These are phyloP conservation scores for Podaxis sp. DNA, from an alignment of 768 basidiomycete genomes.

Conservation along the genomic window DNA sequence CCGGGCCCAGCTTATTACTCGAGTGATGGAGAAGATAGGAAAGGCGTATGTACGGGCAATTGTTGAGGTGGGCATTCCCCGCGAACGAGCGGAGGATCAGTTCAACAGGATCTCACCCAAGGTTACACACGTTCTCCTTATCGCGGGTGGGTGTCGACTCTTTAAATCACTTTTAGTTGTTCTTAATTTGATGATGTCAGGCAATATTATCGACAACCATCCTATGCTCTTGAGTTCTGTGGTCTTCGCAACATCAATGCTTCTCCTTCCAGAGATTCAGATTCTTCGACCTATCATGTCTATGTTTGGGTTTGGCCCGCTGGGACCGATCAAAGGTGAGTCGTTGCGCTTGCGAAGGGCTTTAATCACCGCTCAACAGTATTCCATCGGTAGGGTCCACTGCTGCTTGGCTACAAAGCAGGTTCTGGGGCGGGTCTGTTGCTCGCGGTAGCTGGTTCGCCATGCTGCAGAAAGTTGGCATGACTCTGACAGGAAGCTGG, in stretches of 20 bases:
- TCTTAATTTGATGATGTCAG: conserved; percentile 18
- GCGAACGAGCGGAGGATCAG: conserved; percentile 7
- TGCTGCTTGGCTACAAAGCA: conserved; percentile 35
- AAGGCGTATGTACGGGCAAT: conserved; percentile 6
- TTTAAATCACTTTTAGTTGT: no score
- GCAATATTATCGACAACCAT: conserved; percentile 37
- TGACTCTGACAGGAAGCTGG: conserved; percentile 18
- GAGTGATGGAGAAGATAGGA: conserved; percentile 4
- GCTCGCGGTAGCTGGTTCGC: conserved; percentile 34
- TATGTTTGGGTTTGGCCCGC: conserved; percentile 34
- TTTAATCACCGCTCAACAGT: neutral
- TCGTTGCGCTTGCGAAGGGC: neutral
- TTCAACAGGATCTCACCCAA: neutral
- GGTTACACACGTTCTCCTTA: conserved; percentile 1
- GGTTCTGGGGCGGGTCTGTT: conserved; percentile 32
- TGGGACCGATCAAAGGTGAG: conserved; percentile 33
- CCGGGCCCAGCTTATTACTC: conserved; percentile 5
- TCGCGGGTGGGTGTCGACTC: conserved; percentile 10
- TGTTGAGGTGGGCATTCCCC: conserved; percentile 4
- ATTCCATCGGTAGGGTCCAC: conserved; percentile 25
- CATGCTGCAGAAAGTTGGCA: conserved; percentile 28
- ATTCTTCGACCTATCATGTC: conserved; percentile 30
- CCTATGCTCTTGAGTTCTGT: conserved; percentile 27
- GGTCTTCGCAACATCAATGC: conserved; percentile 21
- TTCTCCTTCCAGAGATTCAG: conserved; percentile 29